These are phyloP conservation scores for Terfezia claveryi DNA, from an alignment of 495 filamentous ascomycete genomes.

Conservation along the genomic window DNA sequence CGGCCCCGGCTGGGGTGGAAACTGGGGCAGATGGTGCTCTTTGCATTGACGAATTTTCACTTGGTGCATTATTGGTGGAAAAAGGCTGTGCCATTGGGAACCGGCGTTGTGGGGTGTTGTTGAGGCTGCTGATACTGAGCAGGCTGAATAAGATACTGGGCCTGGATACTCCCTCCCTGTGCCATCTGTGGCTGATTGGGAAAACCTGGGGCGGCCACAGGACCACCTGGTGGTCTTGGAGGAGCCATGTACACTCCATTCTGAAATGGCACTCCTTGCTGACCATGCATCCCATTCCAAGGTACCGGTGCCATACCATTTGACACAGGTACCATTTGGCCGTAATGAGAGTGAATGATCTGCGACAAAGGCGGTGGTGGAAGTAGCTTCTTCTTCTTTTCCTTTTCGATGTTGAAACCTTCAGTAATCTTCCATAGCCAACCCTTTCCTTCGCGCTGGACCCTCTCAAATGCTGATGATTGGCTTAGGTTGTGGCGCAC, in stretches of 20 bases:
- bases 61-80: background rate
- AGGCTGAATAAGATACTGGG: background rate
- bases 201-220: no score
- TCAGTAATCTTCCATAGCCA: conserved; percentile 46
- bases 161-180: background rate
- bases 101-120: background rate
- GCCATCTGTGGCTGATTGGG: no score
- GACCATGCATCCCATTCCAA: background rate
- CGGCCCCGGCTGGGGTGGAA: no score
- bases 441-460: conserved; percentile 49
- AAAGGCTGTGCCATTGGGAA: background rate
- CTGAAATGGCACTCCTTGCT: background rate
- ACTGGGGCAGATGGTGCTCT: background rate
- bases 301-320: background rate
- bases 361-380: conserved; percentile 34
- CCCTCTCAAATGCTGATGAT: conserved; percentile 68
- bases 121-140: background rate
- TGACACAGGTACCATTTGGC: background rate
- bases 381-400: conserved; percentile 29
- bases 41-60: background rate
- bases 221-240: no score
- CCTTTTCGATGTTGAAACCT: conserved; percentile 44
- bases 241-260: background rate
- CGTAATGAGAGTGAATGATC: background rate
- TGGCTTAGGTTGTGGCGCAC: conserved; percentile 89